phyloP scores from a whole-genome alignment of 2,329 filamentous ascomycete species.

The Endothia cerciana region DNA sequence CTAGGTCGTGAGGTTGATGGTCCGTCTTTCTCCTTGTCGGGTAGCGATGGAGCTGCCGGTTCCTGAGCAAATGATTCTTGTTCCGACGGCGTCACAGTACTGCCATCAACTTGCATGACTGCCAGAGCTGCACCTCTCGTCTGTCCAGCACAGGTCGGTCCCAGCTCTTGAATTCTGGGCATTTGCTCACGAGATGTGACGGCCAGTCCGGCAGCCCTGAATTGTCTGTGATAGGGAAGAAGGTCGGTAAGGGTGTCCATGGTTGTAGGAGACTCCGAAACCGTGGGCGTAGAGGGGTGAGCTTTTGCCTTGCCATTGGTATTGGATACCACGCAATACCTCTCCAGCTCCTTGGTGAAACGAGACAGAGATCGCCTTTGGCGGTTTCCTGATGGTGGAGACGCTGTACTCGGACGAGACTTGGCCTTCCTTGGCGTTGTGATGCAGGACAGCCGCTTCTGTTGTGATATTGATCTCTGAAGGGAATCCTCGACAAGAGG shows the following conservation, averaged over 20 bases:
- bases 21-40: constrained; percentile 2
- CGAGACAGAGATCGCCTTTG: constrained; percentile 46
- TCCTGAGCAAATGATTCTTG: constrained; percentile 7
- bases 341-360: constrained; percentile 46
- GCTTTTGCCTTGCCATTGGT: constrained; percentile 40
- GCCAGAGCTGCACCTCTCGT: not conserved
- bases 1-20: not conserved
- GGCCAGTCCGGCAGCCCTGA: constrained; percentile 57
- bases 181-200: constrained; percentile 57
- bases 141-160: not conserved
- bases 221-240: constrained; percentile 57
- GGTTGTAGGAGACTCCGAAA: constrained; percentile 47
- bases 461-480: constrained; percentile 49
- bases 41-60: not conserved
- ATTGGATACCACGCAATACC: constrained; percentile 45
- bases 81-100: constrained; percentile 25
- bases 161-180: constrained; percentile 17
- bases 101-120: constrained; percentile 24
- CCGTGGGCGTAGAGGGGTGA: constrained; percentile 45
- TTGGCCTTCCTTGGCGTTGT: constrained; percentile 31
- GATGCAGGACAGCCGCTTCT: constrained; percentile 46
- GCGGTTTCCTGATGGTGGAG: constrained; percentile 44
- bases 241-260: constrained; percentile 57
- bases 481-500: constrained; percentile 49
- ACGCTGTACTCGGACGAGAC: constrained; percentile 27